Percentiles rank a stretch among this genome's conserved stretches.
These are phyloP conservation scores for Globisporangium uncinulatum DNA, from an alignment of 352 stramenopile species.

Conservation along the genomic window DNA sequence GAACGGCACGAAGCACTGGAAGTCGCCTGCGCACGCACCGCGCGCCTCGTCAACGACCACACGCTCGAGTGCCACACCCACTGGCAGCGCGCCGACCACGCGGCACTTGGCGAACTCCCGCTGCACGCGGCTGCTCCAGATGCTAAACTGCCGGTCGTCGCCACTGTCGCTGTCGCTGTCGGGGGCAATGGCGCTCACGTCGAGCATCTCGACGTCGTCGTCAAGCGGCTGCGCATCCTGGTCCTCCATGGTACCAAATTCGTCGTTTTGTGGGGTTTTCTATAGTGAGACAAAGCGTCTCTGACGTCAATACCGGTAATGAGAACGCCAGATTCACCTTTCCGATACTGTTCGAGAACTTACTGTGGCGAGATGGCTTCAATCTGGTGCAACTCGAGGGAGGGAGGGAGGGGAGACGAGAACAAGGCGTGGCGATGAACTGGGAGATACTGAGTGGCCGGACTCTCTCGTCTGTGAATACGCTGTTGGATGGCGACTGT, in stretches of 20 bases:
- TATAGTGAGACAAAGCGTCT: too few relatives aligned
- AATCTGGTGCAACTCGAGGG: too few relatives aligned
- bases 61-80: constrained; percentile 40
- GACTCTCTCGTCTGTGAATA: too few relatives aligned
- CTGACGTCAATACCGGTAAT: too few relatives aligned
- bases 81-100: constrained; percentile 17
- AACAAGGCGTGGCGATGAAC: too few relatives aligned
- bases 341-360: too few relatives aligned
- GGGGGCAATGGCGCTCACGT: constrained; percentile 2
- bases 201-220: constrained; percentile 14
- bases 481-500: too few relatives aligned
- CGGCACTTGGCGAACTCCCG: constrained; percentile 73
- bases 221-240: background rate
- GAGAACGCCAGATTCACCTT: too few relatives aligned
- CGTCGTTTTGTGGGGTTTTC: background rate
- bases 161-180: constrained; percentile 2
- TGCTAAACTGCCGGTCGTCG: constrained; percentile 45
- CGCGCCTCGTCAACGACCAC: constrained; percentile 38
- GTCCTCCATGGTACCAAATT: background rate
- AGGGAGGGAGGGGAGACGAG: too few relatives aligned
- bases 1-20: constrained; percentile 76
- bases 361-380: too few relatives aligned
- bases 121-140: constrained; percentile 68
- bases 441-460: too few relatives aligned
- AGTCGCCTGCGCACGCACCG: constrained; percentile 45